Evolutionary conservation across 768 basidiomycete species (phyloP).

Genomic region (Amanita pseudoporphyria): DNA sequence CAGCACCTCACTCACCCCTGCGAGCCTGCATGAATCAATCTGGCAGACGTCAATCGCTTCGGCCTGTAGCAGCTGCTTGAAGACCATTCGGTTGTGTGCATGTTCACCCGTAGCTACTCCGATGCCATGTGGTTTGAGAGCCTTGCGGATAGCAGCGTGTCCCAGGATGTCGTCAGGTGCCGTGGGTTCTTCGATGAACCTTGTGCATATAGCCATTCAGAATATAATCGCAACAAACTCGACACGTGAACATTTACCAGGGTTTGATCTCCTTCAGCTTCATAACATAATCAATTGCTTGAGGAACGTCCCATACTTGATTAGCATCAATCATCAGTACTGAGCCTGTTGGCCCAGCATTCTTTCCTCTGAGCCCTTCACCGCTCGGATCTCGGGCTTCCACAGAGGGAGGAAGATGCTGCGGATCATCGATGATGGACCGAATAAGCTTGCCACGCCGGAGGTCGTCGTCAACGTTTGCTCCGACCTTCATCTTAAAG

Average conservation of each 20-base stretch:
- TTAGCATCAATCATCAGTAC: constrained; percentile 98
- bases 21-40: constrained; percentile 90
- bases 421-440: constrained; percentile 90
- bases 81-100: constrained; percentile 90
- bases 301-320: constrained; percentile 90
- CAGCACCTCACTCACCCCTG: constrained; percentile 91
- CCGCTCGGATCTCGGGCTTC: constrained; percentile 50
- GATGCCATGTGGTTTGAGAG: constrained; percentile 68
- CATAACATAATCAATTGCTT: constrained; percentile 88
- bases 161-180: constrained; percentile 88
- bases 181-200: constrained; percentile 93
- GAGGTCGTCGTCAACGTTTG: constrained; percentile 70
- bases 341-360: constrained; percentile 87
- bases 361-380: constrained; percentile 71
- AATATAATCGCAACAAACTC: neutral
- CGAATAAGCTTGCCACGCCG: constrained; percentile 85
- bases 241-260: constrained; percentile 41
- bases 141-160: constrained; percentile 71
- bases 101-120: constrained; percentile 94
- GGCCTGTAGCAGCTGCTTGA: constrained; percentile 87
- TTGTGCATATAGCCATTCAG: constrained; percentile 15
- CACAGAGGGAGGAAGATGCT: constrained; percentile 56
- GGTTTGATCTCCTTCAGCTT: constrained; percentile 74
- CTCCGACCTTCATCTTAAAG: constrained; percentile 99
- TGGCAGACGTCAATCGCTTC: constrained; percentile 93